Conservation (phyloP, 768 basidiomycete species). For the Suillus spraguei region DNA sequence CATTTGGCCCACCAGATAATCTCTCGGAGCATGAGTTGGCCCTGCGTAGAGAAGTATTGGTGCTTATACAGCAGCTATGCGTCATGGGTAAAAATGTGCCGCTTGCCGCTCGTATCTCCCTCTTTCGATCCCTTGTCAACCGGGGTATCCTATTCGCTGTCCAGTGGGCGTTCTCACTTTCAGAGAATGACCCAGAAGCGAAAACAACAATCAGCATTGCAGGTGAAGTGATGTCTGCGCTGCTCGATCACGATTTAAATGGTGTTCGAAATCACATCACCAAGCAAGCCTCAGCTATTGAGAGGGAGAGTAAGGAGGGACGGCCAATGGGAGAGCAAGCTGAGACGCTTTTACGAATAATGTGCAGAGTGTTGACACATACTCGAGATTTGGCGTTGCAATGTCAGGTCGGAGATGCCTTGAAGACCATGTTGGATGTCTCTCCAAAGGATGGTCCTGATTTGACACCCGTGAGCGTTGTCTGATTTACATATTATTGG, state of each 20-base stretch:
- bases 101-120: conserved; percentile 76
- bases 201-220: conserved; percentile 74
- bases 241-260: conserved; percentile 90
- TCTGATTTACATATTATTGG: conserved; percentile 6
- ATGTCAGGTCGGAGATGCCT: conserved; percentile 86
- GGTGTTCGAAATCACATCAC: conserved; percentile 85
- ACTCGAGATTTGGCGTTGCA: conserved; percentile 87
- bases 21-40: conserved; percentile 56
- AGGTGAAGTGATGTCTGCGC: conserved; percentile 80
- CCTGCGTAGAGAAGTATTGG: conserved; percentile 75
- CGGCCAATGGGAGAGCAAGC: conserved; percentile 63
- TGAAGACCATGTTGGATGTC: conserved; percentile 82
- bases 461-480: conserved; percentile 35
- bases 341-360: conserved; percentile 73
- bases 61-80: conserved; percentile 90
- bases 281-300: conserved; percentile 76
- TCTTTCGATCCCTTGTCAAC: conserved; percentile 88
- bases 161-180: conserved; percentile 84
- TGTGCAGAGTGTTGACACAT: conserved; percentile 75
- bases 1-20: conserved; percentile 59
- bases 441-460: conserved; percentile 49
- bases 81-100: conserved; percentile 98
- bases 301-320: conserved; percentile 59
- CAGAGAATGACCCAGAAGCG: conserved; percentile 55
- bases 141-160: conserved; percentile 88